Base-by-base conservation (phyloP, 2,329 filamentous ascomycete genomes). In the Aspergillus uvarum region DNA sequence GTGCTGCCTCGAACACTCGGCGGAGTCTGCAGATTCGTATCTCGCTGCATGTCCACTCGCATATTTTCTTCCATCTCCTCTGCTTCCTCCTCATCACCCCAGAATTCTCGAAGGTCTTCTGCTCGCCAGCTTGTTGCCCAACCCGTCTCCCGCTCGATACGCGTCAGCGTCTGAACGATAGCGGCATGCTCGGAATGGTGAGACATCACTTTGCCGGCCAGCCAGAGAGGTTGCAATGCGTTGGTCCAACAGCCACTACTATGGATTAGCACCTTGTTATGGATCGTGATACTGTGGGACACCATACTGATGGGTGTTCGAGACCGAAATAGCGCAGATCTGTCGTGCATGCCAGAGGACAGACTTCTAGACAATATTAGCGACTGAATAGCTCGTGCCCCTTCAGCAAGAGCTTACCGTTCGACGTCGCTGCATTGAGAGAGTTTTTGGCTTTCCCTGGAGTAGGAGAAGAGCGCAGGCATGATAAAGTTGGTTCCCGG, bases 41-140 rank as follows among this genome's bases (percentile, higher is more conserved):
- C 51, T 5, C 49, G 35, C 22, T 60, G 54, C 38, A 50, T 55
- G 11, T 53, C 59, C 7, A 56, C 29, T 24, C 59, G 19, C 59
- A 60, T 58, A 19, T 22, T 42, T 8, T 53, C 48, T 42, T 51
- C 26, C 49, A 60, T 52, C 6, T 51, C 55, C 14, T 56, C 51
- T 6, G 47, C 44, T 14, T 66, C 59, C 47, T 69, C 67, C 22
- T 71, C 69, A 49, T 81, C 77, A 0, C 82, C 82, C 82, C 81
- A 85, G 58, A 80, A 80, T 52, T 81, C 78, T 50, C 77, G 79
- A 51, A 85, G 52, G 67, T 85, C 82, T 16, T 84, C 80, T 0
- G 77, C 80, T 47, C 83, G 70, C 82, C 82, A 85, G 60, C 76
- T 75, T 0, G 83, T 84, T 3, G 78, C 77, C 82, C 82, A 85